Evolutionary conservation across 768 basidiomycete species (phyloP), one percentile per base, ranked within the genome.

Genomic region (Naematelia aurantialba): DNA sequence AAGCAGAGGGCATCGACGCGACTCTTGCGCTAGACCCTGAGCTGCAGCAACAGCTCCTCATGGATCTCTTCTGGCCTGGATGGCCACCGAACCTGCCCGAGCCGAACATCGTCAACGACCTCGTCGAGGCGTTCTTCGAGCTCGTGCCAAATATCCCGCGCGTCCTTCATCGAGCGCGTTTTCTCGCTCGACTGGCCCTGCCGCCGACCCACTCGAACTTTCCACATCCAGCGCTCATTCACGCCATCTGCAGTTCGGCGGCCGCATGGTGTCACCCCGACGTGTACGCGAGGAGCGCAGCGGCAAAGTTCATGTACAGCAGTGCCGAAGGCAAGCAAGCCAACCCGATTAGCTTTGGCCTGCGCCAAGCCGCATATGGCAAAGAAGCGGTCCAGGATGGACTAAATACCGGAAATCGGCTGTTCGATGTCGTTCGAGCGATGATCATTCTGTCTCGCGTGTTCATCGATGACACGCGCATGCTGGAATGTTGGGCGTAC

Each of bases 231-330:
- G 82, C 85, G 8, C 76, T 91, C 48, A 81, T 93, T 0, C 89
- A 92, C 70, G 88, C 89, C 13, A 86, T 93, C 45, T 91, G 89
- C 76, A 88, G 89, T 2, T 81, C 87, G 29, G 85, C 87, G 19
- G 86, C 88, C 61, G 56, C 63, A 8, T 73, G 71, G 71, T 73
- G 71, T 47, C 24, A 56, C 11, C 71, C 71, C 5, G 21, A 14
- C 34, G 45, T 60, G 5, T 60, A 62, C 47, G 47, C 60, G 45
- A 12, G 47, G 49, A 52, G 58, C 45, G 55, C 45, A 11, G 52
- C 47, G 21, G 42, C 42, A 21, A 49, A 39, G n/a, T 25, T 25
- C 5, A n/a, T 58, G 22, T 34, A 54, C 31, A 44, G 46, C 1
- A 29, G 26, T 22, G 30, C 30, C 46, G 19, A 47, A 22, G 46